A percentile compares a stretch with the other conserved stretches of the same genome.
These are phyloP conservation scores for Vanderwaltozyma tropicalis DNA, from an alignment of 805 yeast genomes.

Conservation along the genomic window DNA sequence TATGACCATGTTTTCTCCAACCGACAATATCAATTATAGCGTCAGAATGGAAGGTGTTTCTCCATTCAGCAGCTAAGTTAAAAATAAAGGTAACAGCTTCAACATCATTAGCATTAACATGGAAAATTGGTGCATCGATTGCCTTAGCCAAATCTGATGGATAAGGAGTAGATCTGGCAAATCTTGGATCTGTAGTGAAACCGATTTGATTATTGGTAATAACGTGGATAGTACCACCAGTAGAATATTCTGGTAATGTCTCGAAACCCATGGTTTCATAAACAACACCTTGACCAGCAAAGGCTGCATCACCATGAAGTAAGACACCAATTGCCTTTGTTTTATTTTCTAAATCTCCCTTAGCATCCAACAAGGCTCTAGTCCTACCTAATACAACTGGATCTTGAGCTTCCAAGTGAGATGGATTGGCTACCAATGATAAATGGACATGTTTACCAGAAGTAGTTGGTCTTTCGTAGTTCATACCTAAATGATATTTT, in stretches of 20 bases:
- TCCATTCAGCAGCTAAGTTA: constrained; percentile 97
- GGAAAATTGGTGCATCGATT: constrained; percentile 97
- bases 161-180: constrained; percentile 94
- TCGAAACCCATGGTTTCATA: constrained; percentile 97
- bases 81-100: constrained; percentile 87
- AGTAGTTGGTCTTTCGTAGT: constrained; percentile 97
- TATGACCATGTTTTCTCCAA: constrained; percentile 97
- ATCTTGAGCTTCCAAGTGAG: constrained; percentile 98
- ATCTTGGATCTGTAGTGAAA: constrained; percentile 97
- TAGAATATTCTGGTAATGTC: constrained; percentile 84
- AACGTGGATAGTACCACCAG: constrained; percentile 97
- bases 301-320: constrained; percentile 98
- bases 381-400: constrained; percentile 98
- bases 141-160: constrained; percentile 97
- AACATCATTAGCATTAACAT: constrained; percentile 95
- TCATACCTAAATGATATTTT: constrained; percentile 98
- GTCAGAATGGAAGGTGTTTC: constrained; percentile 92
- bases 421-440: constrained; percentile 96
- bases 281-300: constrained; percentile 97
- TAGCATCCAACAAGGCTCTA: constrained; percentile 88
- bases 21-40: constrained; percentile 95
- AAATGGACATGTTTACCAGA: constrained; percentile 93
- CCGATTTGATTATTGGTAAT: constrained; percentile 98
- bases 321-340: constrained; percentile 84
- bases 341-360: constrained; percentile 72